phyloP scores from a whole-genome alignment of 331 rosid species.

The Spiraea crenata region DNA sequence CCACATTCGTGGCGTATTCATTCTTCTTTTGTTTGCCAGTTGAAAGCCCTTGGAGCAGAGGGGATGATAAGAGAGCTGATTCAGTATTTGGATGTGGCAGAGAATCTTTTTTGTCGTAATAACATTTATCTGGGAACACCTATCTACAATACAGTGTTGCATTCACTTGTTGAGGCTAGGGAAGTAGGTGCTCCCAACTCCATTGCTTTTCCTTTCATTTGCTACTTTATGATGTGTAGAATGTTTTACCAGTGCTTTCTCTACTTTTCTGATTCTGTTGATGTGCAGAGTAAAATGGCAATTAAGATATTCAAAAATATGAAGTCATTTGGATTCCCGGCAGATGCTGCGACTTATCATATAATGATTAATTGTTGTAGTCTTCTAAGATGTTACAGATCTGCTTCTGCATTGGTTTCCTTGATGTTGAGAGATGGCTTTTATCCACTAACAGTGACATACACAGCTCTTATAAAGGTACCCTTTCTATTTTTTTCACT shows the following conservation, averaged over 20 bases:
- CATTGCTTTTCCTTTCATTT: conserved; percentile 25
- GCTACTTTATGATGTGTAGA: conserved; percentile 20
- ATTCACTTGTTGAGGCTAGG: conserved; percentile 61
- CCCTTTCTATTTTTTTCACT: not conserved
- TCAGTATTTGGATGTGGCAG: conserved; percentile 65
- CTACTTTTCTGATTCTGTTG: conserved; percentile 33
- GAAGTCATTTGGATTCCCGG: conserved; percentile 56
- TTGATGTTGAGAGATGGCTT: conserved; percentile 77
- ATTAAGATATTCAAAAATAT: conserved; percentile 60
- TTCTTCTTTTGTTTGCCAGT: conserved; percentile 33
- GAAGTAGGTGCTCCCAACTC: conserved; percentile 47
- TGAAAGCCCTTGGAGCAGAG: conserved; percentile 81
- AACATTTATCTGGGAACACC: conserved; percentile 43
- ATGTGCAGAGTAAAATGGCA: conserved; percentile 60
- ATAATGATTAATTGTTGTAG: conserved; percentile 77
- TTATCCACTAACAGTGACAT: conserved; percentile 46
- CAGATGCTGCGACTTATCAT: conserved; percentile 54
- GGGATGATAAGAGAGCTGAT: conserved; percentile 65
- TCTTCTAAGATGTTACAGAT: conserved; percentile 51
- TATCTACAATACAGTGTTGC: conserved; percentile 57
- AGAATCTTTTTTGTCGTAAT: conserved; percentile 53
- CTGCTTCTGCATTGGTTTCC: conserved; percentile 62
- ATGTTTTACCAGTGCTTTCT: conserved; percentile 15
- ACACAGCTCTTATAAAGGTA: conserved; percentile 69
- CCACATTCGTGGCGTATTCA: conserved; percentile 11